These are phyloP conservation scores for Eucalyptus paniculata DNA, from an alignment of 345 rosid species.

Conservation along the genomic window DNA sequence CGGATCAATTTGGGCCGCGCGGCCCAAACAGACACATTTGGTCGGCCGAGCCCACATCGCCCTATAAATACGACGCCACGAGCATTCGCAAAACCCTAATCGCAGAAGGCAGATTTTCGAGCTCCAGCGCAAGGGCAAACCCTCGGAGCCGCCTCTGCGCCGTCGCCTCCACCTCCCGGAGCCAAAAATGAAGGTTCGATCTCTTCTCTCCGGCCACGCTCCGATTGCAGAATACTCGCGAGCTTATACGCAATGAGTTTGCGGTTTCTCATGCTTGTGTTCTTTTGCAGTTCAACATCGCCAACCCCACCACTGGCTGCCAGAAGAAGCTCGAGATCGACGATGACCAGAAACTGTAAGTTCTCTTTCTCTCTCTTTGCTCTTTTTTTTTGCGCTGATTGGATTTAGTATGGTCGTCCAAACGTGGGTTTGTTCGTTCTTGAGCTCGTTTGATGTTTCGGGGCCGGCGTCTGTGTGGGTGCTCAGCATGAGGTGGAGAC, in stretches of 20 bases:
- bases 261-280: not conserved
- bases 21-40: not conserved
- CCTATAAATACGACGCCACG: not conserved
- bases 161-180: not conserved
- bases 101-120: not conserved
- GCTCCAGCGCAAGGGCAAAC: not conserved
- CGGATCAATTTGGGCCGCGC: not conserved
- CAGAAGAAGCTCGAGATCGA: constrained; percentile 49
- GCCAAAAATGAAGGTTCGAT: not conserved
- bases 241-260: not conserved
- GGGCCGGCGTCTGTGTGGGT: not conserved
- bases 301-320: constrained; percentile 41
- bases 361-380: not conserved
- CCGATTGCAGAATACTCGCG: not conserved
- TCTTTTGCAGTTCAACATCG: constrained; percentile 26
- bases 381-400: not conserved
- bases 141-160: not conserved
- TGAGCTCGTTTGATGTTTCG: not conserved
- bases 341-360: constrained; percentile 33
- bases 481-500: not conserved
- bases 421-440: not conserved
- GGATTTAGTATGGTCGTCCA: not conserved
- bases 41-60: not conserved
- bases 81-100: not conserved
- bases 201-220: not conserved